A percentile compares a stretch with the other conserved stretches of the same genome.
Conservation (phyloP, 2,329 filamentous ascomycete species). For the Fusarium subglutinans region DNA sequence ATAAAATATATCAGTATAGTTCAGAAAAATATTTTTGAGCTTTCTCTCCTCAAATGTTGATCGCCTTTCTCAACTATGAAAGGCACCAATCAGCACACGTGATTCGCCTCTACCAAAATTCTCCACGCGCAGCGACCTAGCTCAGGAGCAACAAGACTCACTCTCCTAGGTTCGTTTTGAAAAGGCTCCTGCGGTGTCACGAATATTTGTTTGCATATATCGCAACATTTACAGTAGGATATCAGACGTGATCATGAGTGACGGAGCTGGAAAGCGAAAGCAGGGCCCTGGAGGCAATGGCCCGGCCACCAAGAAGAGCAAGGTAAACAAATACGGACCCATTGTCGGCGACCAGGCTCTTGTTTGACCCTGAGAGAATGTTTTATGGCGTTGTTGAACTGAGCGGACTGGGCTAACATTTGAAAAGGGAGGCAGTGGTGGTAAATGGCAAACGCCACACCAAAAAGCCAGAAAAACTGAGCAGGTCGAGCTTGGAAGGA, state of each 20-base stretch:
- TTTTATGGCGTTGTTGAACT: neutral
- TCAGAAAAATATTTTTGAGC: neutral
- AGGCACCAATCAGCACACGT: conserved; percentile 20
- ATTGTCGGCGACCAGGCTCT: neutral
- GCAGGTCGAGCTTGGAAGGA: conserved; percentile 53
- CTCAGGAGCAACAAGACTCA: conserved; percentile 3
- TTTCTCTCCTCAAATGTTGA: neutral
- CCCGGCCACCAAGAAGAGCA: conserved; percentile 51
- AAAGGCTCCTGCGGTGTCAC: neutral
- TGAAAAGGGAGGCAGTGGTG: conserved; percentile 59
- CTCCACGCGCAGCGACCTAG: conserved; percentile 25
- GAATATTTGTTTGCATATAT: neutral
- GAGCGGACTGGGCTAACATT: conserved; percentile 17
- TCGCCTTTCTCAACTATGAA: neutral
- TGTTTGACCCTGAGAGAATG: neutral
- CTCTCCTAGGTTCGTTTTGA: neutral
- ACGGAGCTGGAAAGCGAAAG: conserved; percentile 50
- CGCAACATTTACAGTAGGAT: neutral
- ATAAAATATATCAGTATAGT: neutral
- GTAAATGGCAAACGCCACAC: conserved; percentile 70
- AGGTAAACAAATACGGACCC: conserved; percentile 44
- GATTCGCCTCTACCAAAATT: conserved; percentile 32
- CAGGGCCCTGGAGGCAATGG: conserved; percentile 43
- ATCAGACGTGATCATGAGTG: conserved; percentile 41
- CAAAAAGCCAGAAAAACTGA: conserved; percentile 61